Evolutionary conservation across 176 grass and related monocot genomes (phyloP).

Genomic region (Aegilops bicornis): DNA sequence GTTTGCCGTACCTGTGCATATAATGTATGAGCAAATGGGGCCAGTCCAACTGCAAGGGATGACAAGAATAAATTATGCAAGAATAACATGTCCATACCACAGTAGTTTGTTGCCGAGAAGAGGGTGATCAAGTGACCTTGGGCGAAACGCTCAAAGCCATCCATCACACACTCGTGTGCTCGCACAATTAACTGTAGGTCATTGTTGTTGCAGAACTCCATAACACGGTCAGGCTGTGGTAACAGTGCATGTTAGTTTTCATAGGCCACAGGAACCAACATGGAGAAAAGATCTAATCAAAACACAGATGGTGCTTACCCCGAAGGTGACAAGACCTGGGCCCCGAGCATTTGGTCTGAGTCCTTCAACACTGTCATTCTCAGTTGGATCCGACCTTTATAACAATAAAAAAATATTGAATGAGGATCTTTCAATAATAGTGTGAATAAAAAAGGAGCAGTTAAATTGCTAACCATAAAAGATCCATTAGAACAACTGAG

Average conservation of each 20-base stretch:
- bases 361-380: conserved; percentile 97
- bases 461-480: conserved; percentile 74
- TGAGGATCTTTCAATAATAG: conserved; percentile 30
- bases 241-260: conserved; percentile 1
- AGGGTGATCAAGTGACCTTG: conserved; percentile 99
- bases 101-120: conserved; percentile 99
- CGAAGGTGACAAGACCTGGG: conserved; percentile 97
- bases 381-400: conserved; percentile 96
- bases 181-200: conserved; percentile 93
- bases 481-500: conserved; percentile 98
- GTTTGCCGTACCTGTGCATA: conserved; percentile 76
- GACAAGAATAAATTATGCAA: background rate
- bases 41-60: background rate
- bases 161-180: conserved; percentile 99
- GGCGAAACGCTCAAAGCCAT: conserved; percentile 98
- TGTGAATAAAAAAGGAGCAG: background rate
- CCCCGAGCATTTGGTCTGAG: conserved; percentile 96
- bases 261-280: conserved; percentile 3
- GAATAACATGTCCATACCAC: conserved; percentile 48
- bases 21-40: background rate
- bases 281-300: background rate
- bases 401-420: conserved; percentile 28
- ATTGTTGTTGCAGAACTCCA: conserved; percentile 99
- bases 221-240: conserved; percentile 92
- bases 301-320: conserved; percentile 54